These are phyloP conservation scores for Withania somnifera DNA, from an alignment of 305 asterid genomes.

Conservation along the genomic window DNA sequence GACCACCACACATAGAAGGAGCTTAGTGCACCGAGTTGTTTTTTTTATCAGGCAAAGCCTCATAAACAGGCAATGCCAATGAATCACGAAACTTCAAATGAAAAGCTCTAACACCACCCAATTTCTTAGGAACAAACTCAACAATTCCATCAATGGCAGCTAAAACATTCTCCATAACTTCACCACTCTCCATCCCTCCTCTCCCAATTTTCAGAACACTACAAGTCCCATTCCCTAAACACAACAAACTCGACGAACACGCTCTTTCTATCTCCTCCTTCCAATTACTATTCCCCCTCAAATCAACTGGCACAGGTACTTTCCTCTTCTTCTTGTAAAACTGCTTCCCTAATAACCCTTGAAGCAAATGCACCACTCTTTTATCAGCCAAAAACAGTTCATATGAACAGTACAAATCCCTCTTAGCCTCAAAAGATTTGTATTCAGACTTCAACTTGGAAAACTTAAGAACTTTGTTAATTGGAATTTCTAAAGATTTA, in stretches of 20 bases:
- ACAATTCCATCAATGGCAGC: conserved; percentile 41
- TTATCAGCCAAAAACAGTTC: conserved; percentile 49
- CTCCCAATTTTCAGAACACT: conserved; percentile 54
- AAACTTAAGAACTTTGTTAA: conserved; percentile 38
- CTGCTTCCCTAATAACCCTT: conserved; percentile 54
- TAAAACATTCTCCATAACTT: conserved; percentile 60
- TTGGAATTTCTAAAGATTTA: conserved; percentile 22
- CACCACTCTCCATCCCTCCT: conserved; percentile 32
- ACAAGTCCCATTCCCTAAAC: conserved; percentile 74
- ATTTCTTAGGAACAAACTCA: conserved; percentile 51
- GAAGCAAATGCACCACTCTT: conserved; percentile 38
- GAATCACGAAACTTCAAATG: conserved; percentile 81
- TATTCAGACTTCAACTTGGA: conserved; percentile 58
- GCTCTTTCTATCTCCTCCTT: conserved; percentile 65
- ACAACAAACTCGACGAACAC: conserved; percentile 37
- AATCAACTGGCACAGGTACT: conserved; percentile 54
- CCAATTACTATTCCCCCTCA: conserved; percentile 42
- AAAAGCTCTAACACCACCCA: conserved; percentile 60
- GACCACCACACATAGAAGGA: too few relatives aligned
- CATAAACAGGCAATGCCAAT: conserved; percentile 66
- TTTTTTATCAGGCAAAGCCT: conserved; percentile 3
- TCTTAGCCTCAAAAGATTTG: conserved; percentile 50
- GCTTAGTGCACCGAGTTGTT: too few relatives aligned
- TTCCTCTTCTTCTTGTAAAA: conserved; percentile 68
- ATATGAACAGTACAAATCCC: conserved; percentile 35